Conservation (phyloP, 352 stramenopile species). For the Phytophthora colocasiae region DNA sequence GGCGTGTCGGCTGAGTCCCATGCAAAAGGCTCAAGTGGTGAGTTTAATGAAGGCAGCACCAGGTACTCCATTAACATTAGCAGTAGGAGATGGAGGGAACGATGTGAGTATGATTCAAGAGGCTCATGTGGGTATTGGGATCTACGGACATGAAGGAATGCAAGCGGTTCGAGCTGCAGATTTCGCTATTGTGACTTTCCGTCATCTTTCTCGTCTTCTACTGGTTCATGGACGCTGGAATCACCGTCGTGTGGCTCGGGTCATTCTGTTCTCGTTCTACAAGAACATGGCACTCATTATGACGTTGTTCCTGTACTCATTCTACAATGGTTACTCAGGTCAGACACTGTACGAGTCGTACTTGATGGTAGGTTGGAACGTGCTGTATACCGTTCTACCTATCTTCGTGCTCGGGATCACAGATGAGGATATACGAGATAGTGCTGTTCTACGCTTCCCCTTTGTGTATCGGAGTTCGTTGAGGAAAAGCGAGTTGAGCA, state of each 20-base stretch:
- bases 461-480: slow-evolving; percentile 84
- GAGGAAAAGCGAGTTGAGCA: slow-evolving; percentile 67
- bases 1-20: slow-evolving; percentile 88
- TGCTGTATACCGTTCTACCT: slow-evolving; percentile 94
- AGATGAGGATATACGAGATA: slow-evolving; percentile 85
- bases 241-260: slow-evolving; percentile 75
- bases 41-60: slow-evolving; percentile 91
- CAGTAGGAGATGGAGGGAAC: slow-evolving; percentile 99
- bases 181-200: slow-evolving; percentile 88
- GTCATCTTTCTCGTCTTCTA: slow-evolving; percentile 77
- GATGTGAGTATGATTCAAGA: slow-evolving; percentile 99
- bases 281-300: slow-evolving; percentile 96
- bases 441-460: slow-evolving; percentile 73
- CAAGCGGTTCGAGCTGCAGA: slow-evolving; percentile 86
- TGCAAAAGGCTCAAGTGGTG: slow-evolving; percentile 95
- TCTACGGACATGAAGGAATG: slow-evolving; percentile 98
- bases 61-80: slow-evolving; percentile 89
- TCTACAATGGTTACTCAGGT: slow-evolving; percentile 93
- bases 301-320: slow-evolving; percentile 90
- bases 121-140: slow-evolving; percentile 98
- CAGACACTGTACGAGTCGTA: slow-evolving; percentile 90
- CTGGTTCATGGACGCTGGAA: slow-evolving; percentile 89
- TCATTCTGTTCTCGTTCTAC: slow-evolving; percentile 92
- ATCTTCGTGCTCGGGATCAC: slow-evolving; percentile 91
- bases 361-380: slow-evolving; percentile 95